Evolutionary conservation across 768 basidiomycete species (phyloP).

Genomic region (Suillus subluteus): DNA sequence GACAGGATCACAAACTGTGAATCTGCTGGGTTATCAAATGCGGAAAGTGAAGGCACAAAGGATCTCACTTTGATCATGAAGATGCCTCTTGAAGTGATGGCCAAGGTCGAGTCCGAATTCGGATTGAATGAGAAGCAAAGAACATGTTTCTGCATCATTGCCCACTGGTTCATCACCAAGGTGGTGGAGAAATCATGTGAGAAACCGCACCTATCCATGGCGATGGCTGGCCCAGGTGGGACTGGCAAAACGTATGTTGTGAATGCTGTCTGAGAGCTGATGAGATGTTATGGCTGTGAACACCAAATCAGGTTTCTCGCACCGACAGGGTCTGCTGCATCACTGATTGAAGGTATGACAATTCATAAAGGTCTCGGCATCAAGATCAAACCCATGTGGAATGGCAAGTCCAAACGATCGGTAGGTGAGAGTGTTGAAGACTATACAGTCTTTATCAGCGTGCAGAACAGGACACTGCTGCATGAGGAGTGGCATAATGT

Average conservation of each 20-base stretch:
- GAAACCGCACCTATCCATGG: slow-evolving; percentile 21
- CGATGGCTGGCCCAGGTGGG: slow-evolving; percentile 34
- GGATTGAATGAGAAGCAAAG: too few species aligned
- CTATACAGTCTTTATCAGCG: slow-evolving; percentile 19
- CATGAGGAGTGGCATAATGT: slow-evolving; percentile 30
- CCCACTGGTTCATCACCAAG: too few species aligned
- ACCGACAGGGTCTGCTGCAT: slow-evolving; percentile 36
- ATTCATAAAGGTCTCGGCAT: slow-evolving; percentile 31
- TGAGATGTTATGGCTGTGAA: slow-evolving; percentile 5
- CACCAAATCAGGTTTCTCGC: slow-evolving; percentile 32
- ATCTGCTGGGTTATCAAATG: too few species aligned
- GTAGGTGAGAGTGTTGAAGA: slow-evolving; percentile 17
- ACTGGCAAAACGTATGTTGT: slow-evolving; percentile 37
- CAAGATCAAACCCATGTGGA: slow-evolving; percentile 16
- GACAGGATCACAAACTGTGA: too few species aligned
- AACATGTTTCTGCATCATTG: too few species aligned
- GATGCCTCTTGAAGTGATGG: too few species aligned
- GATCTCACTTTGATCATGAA: too few species aligned
- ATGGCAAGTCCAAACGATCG: slow-evolving; percentile 18
- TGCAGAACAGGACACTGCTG: slow-evolving; percentile 19
- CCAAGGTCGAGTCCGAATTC: too few species aligned
- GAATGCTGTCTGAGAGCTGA: too few species aligned
- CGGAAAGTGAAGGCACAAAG: too few species aligned
- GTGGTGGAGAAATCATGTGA: too few species aligned
- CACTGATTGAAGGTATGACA: slow-evolving; percentile 33